Base-by-base conservation (phyloP, 1,284 basidiomycete species). In the Malassezia cuniculi region DNA sequence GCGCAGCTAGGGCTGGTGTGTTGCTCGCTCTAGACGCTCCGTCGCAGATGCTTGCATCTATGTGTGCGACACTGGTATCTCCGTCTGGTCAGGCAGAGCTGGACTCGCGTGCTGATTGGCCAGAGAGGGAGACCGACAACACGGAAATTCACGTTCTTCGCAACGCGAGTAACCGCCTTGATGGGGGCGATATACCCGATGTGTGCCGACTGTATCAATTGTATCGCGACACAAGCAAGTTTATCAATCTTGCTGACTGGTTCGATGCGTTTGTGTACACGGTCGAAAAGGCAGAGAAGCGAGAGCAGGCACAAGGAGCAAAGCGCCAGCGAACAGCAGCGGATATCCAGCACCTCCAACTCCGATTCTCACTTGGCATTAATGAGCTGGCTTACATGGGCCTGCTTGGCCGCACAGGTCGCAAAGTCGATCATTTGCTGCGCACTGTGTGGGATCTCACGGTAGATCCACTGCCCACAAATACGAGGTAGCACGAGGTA, bases 211-310 rank as follows among this genome's bases (percentile, higher is more conserved):
- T 52, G 12, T 64, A 54, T 32, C 30, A 40, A 20, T 40, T 60
- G 19, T 64, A 62, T 32, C 34, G 52, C n/a, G 54, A 61, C 26
- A 48, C 52, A 15, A 52, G 54, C 27, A 54, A 57, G 37, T 50
- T 60, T 42, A 54, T 64, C 37, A 64, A 62, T 20, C 38, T 64
- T 5, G 55, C 55, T 2, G 60, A 64, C 33, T 64, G 61, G 61
- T 60, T 38, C 34, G 52, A 57, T 12, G 58, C 58, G 1, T 64
- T 62, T 42, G 40, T 46, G 33, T 50, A 58, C 36, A 45, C 39
- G 14, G 36, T 60, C 9, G 47, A 54, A 19, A 21, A 16, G 18
- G 6, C 30, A 35, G 2, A 17, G 27, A 41, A 33, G 21, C 21
- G 31, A 14, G 5, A 15, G 10, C 5, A 17, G n/a, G 8, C 7